Evolutionary conservation across 2,329 filamentous ascomycete species (phyloP).

Genomic region (Sporothrix phasma): DNA sequence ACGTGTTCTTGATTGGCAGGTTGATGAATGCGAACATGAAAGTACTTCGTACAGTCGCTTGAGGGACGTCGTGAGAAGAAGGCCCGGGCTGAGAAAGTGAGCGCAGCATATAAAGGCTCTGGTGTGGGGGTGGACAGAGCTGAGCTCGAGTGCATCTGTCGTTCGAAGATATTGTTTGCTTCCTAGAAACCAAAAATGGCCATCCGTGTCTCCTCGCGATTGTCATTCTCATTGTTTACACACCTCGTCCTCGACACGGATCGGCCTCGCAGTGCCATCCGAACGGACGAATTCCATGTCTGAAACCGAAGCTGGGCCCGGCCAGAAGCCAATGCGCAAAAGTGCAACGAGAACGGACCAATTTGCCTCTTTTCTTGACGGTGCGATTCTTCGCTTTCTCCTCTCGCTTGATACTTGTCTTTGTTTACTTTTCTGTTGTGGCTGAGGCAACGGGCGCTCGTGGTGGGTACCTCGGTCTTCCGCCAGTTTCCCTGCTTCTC

Average conservation of each 20-base stretch:
- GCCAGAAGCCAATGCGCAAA: not conserved
- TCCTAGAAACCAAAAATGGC: too few species aligned
- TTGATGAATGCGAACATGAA: too few species aligned
- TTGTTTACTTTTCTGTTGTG: conserved; percentile 12
- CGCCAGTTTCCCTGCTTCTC: not conserved
- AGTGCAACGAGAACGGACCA: not conserved
- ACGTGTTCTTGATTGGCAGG: too few species aligned
- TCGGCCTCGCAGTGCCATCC: not conserved
- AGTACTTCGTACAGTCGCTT: too few species aligned
- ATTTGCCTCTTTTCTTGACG: not conserved
- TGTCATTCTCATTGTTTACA: not conserved
- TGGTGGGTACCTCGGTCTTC: not conserved
- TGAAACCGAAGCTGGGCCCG: not conserved
- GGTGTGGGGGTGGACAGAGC: too few species aligned
- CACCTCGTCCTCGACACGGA: not conserved
- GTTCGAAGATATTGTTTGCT: not conserved
- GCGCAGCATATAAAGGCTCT: too few species aligned
- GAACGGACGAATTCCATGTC: not conserved
- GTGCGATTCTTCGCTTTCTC: not conserved
- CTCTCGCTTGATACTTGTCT: not conserved
- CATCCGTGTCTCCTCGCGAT: too few species aligned
- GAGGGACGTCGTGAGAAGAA: too few species aligned
- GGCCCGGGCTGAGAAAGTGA: too few species aligned
- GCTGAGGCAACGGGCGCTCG: conserved; percentile 10
- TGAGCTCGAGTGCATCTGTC: too few species aligned